A percentile compares a stretch with the other conserved stretches of the same genome.
phyloP scores from a whole-genome alignment of 2,329 filamentous ascomycete species.

The Paracamarosporium sp. region DNA sequence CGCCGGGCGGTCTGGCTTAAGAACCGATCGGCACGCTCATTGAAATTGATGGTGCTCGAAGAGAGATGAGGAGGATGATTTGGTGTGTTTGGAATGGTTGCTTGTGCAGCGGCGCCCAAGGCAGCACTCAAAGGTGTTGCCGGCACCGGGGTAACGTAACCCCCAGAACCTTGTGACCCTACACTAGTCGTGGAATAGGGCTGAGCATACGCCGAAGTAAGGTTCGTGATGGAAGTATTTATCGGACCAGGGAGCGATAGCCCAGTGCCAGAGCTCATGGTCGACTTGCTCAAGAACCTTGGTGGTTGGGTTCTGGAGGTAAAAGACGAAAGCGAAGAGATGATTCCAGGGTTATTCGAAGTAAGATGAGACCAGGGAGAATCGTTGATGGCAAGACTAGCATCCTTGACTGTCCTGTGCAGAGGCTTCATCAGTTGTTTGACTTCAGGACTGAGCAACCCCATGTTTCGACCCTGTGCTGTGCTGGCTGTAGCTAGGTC shows the following conservation, averaged over 20 bases:
- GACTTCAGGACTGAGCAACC: slow-evolving; percentile 68
- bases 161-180: slow-evolving; percentile 40
- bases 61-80: slow-evolving; percentile 28
- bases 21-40: slow-evolving; percentile 43
- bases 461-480: slow-evolving; percentile 49
- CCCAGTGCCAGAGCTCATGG: slow-evolving; percentile 28
- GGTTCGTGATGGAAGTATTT: slow-evolving; percentile 43
- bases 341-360: slow-evolving; percentile 33
- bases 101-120: slow-evolving; percentile 86
- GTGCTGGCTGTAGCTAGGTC: slow-evolving; percentile 61
- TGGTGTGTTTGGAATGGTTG: slow-evolving; percentile 75
- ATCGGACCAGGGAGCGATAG: slow-evolving; percentile 42
- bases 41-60: slow-evolving; percentile 40
- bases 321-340: slow-evolving; percentile 41
- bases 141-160: slow-evolving; percentile 67
- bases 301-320: slow-evolving; percentile 44
- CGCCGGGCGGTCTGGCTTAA: slow-evolving; percentile 38
- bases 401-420: slow-evolving; percentile 83
- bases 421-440: slow-evolving; percentile 78
- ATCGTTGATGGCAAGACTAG: slow-evolving; percentile 72
- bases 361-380: slow-evolving; percentile 68
- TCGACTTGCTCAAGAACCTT: slow-evolving; percentile 34
- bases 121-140: slow-evolving; percentile 91
- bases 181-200: slow-evolving; percentile 35
- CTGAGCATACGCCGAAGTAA: slow-evolving; percentile 36